phyloP scores from a whole-genome alignment of 1,139 yeast species.

The Williopsis jadinii region DNA sequence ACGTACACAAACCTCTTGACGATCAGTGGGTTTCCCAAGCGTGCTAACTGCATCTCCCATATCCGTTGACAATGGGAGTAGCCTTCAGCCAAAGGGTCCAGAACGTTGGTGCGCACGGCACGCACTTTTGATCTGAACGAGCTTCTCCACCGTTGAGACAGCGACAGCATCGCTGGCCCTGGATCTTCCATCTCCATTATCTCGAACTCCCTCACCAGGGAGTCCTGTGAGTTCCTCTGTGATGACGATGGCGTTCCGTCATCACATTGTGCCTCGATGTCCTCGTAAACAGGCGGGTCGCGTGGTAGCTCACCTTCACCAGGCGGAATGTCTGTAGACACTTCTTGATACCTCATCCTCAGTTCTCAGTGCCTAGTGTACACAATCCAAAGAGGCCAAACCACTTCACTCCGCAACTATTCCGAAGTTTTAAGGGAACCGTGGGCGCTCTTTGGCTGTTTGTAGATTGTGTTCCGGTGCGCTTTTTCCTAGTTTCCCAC shows the following conservation, averaged over 20 bases:
- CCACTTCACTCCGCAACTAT: no score
- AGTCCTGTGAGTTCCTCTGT: conserved; percentile 4
- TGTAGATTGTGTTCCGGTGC: no score
- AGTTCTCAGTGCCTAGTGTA: background rate
- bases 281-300: conserved; percentile 6
- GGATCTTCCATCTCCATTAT: conserved; percentile 37
- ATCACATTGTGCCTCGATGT: conserved; percentile 1
- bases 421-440: no score
- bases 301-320: background rate
- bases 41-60: conserved; percentile 51
- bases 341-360: conserved; percentile 12
- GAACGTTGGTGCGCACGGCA: conserved; percentile 21
- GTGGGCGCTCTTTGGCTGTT: no score
- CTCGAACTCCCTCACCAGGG: conserved; percentile 23
- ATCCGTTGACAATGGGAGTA: conserved; percentile 38
- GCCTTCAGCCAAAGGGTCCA: conserved; percentile 65
- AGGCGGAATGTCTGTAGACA: conserved; percentile 13
- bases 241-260: background rate
- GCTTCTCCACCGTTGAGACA: conserved; percentile 12
- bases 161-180: conserved; percentile 7
- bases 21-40: conserved; percentile 79
- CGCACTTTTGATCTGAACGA: conserved; percentile 19
- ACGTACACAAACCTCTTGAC: conserved; percentile 73
- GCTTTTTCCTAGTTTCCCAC: no score
- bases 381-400: no score